Evolutionary conservation across 208 protist genomes (phyloP).

Genomic region (Crithidia fasciculata): DNA sequence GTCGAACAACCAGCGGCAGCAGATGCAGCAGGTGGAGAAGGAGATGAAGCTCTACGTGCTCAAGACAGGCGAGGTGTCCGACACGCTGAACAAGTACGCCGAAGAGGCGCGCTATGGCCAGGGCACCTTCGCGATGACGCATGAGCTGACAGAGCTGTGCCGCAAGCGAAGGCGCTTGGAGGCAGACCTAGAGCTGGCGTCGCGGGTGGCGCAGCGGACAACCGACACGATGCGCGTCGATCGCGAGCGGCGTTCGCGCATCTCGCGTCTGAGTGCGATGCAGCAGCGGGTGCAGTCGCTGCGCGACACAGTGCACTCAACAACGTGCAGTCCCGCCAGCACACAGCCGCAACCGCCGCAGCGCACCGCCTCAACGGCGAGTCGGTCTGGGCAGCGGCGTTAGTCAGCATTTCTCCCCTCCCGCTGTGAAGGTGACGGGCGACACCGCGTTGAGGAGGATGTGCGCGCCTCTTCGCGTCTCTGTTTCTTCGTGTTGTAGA

Average conservation of each 20-base stretch:
- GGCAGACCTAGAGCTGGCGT: constrained; percentile 65
- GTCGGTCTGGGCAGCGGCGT: constrained; percentile 22
- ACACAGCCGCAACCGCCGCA: constrained; percentile 13
- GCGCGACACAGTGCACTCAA: constrained; percentile 40
- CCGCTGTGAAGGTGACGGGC: too few relatives aligned
- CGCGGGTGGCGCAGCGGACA: constrained; percentile 58
- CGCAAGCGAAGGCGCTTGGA: constrained; percentile 67
- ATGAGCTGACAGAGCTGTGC: constrained; percentile 48
- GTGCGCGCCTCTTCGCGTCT: too few relatives aligned
- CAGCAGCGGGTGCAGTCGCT: constrained; percentile 74
- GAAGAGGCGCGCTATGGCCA: constrained; percentile 59
- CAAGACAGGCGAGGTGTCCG: constrained; percentile 56
- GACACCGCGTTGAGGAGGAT: too few relatives aligned
- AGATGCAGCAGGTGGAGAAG: constrained; percentile 64
- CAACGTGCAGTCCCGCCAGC: background rate
- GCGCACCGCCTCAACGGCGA: constrained; percentile 14
- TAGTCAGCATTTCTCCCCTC: background rate
- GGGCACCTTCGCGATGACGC: constrained; percentile 36
- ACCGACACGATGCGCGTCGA: constrained; percentile 62
- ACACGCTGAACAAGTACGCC: constrained; percentile 53
- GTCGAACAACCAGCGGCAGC: constrained; percentile 52
- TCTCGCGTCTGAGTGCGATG: constrained; percentile 66
- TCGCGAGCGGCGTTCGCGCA: constrained; percentile 64
- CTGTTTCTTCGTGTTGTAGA: too few relatives aligned
- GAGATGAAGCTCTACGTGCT: constrained; percentile 55